A percentile compares a stretch with the other conserved stretches of the same genome.
Conservation (phyloP, 306 rosid species). For the Vachellia collinsii region DNA sequence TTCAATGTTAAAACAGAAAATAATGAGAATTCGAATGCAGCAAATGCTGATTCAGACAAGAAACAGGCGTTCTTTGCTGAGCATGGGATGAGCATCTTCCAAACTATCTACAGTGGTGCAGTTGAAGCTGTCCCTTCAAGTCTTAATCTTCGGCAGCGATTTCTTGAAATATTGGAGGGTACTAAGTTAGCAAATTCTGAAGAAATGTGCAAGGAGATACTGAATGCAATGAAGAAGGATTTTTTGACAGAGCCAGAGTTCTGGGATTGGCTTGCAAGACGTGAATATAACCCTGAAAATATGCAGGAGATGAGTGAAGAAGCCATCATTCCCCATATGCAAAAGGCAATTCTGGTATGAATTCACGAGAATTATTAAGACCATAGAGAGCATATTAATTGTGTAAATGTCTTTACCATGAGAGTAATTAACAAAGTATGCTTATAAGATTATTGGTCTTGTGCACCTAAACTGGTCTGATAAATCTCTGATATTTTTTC, state of each 20-base stretch:
- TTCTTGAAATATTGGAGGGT: conserved; percentile 84
- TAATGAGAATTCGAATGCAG: conserved; percentile 39
- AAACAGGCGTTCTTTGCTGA: conserved; percentile 56
- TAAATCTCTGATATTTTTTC: conserved; percentile 31
- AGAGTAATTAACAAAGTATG: conserved; percentile 17
- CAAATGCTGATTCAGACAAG: conserved; percentile 45
- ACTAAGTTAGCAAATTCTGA: conserved; percentile 65
- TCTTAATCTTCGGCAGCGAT: conserved; percentile 66
- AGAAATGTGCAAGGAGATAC: conserved; percentile 64
- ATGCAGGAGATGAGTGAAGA: conserved; percentile 48
- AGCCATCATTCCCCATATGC: conserved; percentile 43
- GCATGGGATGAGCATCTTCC: conserved; percentile 58
- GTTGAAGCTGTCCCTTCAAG: conserved; percentile 78
- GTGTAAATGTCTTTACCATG: conserved; percentile 13
- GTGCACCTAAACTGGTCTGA: conserved; percentile 29
- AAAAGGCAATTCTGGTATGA: conserved; percentile 78
- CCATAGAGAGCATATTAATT: conserved; percentile 10
- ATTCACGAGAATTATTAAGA: conserved; percentile 19
- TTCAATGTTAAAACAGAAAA: conserved; percentile 49
- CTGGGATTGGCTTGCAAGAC: conserved; percentile 96
- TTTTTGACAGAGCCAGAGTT: conserved; percentile 68
- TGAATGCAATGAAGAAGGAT: conserved; percentile 70
- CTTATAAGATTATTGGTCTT: conserved; percentile 12
- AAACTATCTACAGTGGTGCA: conserved; percentile 67
- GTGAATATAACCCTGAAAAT: conserved; percentile 49